Evolutionary conservation across 768 basidiomycete genomes (phyloP).

Genomic region (Crucibulum laeve): DNA sequence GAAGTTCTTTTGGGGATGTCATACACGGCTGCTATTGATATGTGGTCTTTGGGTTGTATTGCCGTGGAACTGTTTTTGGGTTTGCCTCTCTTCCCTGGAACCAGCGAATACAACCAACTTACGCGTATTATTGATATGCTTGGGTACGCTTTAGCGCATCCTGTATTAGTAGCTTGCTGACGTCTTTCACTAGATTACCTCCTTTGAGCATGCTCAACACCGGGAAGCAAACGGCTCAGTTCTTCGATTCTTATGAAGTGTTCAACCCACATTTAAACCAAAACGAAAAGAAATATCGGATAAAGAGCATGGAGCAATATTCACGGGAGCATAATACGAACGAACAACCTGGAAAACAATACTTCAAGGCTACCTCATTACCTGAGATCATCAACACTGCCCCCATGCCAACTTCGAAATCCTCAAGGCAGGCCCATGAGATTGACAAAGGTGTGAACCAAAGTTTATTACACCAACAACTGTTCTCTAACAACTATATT

Average conservation of each 20-base stretch:
- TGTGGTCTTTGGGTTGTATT: conserved; percentile 99
- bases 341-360: conserved; percentile 98
- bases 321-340: conserved; percentile 91
- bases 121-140: conserved; percentile 98
- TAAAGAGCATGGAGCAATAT: conserved; percentile 94
- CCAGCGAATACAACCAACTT: conserved; percentile 98
- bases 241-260: conserved; percentile 77
- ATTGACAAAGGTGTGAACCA: conserved; percentile 75
- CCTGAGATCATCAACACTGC: conserved; percentile 96
- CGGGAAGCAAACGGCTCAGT: conserved; percentile 92
- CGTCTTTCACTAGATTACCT: conserved; percentile 57
- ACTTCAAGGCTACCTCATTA: conserved; percentile 91
- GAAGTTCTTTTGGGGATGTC: conserved; percentile 94
- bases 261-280: conserved; percentile 62
- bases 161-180: conserved; percentile 1
- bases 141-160: conserved; percentile 57
- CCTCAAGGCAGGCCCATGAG: conserved; percentile 71
- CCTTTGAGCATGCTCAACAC: conserved; percentile 91
- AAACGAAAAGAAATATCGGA: conserved; percentile 77
- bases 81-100: conserved; percentile 94
- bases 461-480: conserved; percentile 6
- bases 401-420: conserved; percentile 85
- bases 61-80: conserved; percentile 98
- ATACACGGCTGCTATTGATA: conserved; percentile 94
- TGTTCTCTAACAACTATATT: conserved; percentile 2